These are phyloP conservation scores for Trichosporon sp. DNA, from an alignment of 1,284 basidiomycete genomes.

Conservation along the genomic window DNA sequence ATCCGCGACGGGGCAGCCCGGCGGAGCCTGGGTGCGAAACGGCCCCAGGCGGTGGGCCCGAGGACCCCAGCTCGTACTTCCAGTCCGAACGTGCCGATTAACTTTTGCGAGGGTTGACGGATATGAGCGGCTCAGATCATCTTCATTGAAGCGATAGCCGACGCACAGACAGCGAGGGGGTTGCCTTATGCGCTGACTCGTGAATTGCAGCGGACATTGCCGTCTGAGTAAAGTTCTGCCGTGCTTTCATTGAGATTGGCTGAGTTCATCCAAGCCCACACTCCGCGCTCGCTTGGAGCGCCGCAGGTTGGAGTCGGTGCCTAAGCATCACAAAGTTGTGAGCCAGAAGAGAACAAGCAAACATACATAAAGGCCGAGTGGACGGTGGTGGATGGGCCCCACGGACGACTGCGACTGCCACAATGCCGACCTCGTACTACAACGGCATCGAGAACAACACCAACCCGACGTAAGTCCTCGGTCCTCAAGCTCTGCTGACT, in stretches of 20 bases:
- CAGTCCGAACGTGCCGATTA: no score
- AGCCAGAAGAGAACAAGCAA: background rate
- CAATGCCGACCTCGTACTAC: constrained; percentile 21
- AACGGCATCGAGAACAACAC: constrained; percentile 26
- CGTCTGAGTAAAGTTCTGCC: background rate
- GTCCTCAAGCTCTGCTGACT: background rate
- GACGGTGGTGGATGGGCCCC: background rate
- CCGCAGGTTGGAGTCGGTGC: background rate
- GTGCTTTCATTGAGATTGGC: background rate
- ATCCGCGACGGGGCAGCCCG: background rate
- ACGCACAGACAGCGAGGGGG: background rate
- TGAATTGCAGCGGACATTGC: constrained; percentile 14
- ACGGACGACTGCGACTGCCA: background rate
- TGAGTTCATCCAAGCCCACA: background rate
- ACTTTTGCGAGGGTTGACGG: background rate
- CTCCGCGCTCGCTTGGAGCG: background rate
- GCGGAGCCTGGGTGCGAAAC: background rate
- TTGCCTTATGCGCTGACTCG: background rate
- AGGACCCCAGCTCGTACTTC: background rate
- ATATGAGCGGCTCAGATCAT: background rate
- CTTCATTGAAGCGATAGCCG: background rate
- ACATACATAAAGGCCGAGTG: background rate
- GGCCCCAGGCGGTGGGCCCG: background rate
- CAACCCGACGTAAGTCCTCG: constrained; percentile 12
- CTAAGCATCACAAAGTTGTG: background rate